A percentile compares a stretch with the other conserved stretches of the same genome.
These are phyloP conservation scores for Drechslerella stenobrocha DNA, from an alignment of 2,329 filamentous ascomycete genomes.

Conservation along the genomic window DNA sequence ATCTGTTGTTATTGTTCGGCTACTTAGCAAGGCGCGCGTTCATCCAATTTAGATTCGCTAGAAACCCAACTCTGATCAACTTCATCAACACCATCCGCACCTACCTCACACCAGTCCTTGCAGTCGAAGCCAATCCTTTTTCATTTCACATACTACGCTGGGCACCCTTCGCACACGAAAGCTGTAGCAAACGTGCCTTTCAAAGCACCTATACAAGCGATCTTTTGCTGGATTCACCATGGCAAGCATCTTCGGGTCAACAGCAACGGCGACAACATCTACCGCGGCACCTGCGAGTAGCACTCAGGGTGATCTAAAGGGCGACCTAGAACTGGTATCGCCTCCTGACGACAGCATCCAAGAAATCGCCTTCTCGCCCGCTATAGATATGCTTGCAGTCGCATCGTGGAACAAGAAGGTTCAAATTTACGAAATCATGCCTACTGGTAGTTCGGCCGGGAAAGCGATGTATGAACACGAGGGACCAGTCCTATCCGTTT, in stretches of 20 bases:
- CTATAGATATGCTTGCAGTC: constrained; percentile 79
- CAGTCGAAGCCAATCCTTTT: too few relatives aligned
- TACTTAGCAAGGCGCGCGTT: too few relatives aligned
- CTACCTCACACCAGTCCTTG: too few relatives aligned
- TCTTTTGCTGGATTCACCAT: constrained; percentile 42
- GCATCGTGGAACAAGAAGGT: constrained; percentile 98
- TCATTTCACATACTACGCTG: too few relatives aligned
- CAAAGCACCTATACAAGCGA: constrained; percentile 46
- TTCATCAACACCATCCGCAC: too few relatives aligned
- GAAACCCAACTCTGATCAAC: too few relatives aligned
- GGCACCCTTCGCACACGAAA: too few relatives aligned
- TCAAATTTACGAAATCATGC: constrained; percentile 88
- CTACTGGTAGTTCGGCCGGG: constrained; percentile 75
- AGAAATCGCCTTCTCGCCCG: constrained; percentile 78
- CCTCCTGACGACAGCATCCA: constrained; percentile 89
- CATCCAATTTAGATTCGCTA: too few relatives aligned
- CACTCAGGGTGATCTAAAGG: constrained; percentile 85
- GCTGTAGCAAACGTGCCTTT: constrained; percentile 35
- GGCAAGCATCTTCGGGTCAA: constrained; percentile 60
- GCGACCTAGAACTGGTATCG: constrained; percentile 76
- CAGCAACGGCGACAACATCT: constrained; percentile 57
- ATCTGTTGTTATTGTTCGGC: too few relatives aligned
- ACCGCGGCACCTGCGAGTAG: constrained; percentile 63
- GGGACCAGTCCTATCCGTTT: constrained; percentile 77
- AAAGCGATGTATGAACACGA: constrained; percentile 86